A percentile compares a stretch with the other conserved stretches of the same genome.
phyloP scores from a whole-genome alignment of 192 early-diverging fungal genomes.

The Linnemannia elongata region DNA sequence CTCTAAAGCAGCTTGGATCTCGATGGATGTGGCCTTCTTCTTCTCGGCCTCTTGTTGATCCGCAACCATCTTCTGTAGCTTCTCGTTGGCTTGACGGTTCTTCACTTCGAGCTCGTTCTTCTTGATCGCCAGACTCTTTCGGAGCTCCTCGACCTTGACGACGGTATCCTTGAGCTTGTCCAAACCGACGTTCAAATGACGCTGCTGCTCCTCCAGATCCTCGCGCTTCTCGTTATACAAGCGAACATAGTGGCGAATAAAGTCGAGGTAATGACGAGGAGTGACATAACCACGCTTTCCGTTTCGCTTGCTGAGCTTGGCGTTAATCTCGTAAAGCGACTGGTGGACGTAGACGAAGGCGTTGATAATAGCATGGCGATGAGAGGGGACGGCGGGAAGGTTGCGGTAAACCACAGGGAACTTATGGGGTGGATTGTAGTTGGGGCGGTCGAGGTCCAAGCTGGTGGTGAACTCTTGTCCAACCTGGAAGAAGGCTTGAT shows the following conservation, averaged over 20 bases:
- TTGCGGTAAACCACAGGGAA: slow-evolving; percentile 85
- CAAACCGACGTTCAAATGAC: slow-evolving; percentile 97
- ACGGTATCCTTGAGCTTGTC: slow-evolving; percentile 97
- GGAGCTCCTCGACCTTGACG: slow-evolving; percentile 93
- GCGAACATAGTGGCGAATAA: slow-evolving; percentile 92
- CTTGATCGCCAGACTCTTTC: slow-evolving; percentile 87
- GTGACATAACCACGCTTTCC: slow-evolving; percentile 92
- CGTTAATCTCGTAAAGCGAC: slow-evolving; percentile 90
- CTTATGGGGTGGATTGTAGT: slow-evolving; percentile 74
- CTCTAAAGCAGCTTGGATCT: slow-evolving; percentile 83
- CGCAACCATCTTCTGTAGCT: slow-evolving; percentile 94
- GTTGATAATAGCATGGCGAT: slow-evolving; percentile 90
- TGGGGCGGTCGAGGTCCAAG: slow-evolving; percentile 86
- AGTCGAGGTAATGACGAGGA: slow-evolving; percentile 98
- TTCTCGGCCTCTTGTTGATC: slow-evolving; percentile 96
- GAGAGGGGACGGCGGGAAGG: slow-evolving; percentile 76
- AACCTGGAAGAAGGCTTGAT: slow-evolving; percentile 98
- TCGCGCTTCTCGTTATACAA: slow-evolving; percentile 94
- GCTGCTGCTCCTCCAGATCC: slow-evolving; percentile 97
- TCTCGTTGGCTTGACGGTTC: slow-evolving; percentile 92
- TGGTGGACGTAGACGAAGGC: slow-evolving; percentile 95
- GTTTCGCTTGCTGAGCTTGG: slow-evolving; percentile 83
- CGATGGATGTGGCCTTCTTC: slow-evolving; percentile 84
- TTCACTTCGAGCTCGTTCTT: slow-evolving; percentile 89
- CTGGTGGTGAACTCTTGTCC: slow-evolving; percentile 94